Conservation (phyloP, 2,329 filamentous ascomycete genomes). For the Colletotrichum sp. region DNA sequence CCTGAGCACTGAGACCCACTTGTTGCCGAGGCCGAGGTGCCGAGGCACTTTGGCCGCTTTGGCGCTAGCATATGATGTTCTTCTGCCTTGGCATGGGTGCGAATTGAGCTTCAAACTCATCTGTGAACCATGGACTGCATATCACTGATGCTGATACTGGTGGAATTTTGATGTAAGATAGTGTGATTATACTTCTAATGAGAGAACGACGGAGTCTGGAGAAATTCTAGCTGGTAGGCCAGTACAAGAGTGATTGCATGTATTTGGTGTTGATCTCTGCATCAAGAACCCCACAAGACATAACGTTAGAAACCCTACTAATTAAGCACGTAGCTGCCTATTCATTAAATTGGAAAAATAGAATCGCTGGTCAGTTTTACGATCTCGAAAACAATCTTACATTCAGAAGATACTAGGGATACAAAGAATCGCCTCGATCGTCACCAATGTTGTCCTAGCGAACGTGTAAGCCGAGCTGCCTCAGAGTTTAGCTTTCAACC, state of each 20-base stretch:
- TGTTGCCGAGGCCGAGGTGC: conserved; percentile 11
- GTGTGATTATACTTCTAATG: background rate
- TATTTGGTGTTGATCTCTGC: background rate
- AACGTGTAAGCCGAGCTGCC: background rate
- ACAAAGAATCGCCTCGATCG: background rate
- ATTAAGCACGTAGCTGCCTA: background rate
- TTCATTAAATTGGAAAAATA: background rate
- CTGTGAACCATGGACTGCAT: background rate
- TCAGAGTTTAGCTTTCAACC: background rate
- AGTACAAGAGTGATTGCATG: background rate
- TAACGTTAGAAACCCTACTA: background rate
- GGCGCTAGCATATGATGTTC: background rate
- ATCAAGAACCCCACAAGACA: background rate
- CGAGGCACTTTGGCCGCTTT: background rate
- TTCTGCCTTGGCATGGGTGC: background rate
- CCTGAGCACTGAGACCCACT: background rate
- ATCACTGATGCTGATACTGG: background rate
- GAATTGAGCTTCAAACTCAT: background rate
- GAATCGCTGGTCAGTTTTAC: background rate
- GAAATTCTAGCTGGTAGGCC: too few species aligned
- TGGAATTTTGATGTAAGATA: background rate
- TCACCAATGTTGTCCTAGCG: rapidly evolving
- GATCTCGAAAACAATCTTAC: background rate
- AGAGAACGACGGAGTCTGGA: background rate
- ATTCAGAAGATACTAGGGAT: background rate